These are phyloP conservation scores for Pisolithus orientalis DNA, from an alignment of 768 basidiomycete species.

Conservation along the genomic window DNA sequence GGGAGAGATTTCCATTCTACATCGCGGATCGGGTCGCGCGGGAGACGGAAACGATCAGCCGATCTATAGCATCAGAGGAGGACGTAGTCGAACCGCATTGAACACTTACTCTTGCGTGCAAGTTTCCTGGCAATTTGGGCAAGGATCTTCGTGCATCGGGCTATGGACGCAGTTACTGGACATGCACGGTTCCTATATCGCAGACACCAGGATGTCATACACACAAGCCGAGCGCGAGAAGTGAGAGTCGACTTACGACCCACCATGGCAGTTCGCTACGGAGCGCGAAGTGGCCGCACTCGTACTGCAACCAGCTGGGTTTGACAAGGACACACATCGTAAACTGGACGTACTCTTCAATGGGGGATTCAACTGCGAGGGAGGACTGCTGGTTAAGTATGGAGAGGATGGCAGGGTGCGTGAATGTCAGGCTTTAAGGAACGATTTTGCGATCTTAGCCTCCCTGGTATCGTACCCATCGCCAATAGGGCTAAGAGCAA, in stretches of 20 bases:
- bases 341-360: neutral
- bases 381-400: neutral
- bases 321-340: conserved; percentile 3
- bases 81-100: neutral
- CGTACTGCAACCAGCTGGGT: conserved; percentile 6
- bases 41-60: neutral
- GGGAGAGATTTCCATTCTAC: neutral
- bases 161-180: neutral
- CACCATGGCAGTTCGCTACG: conserved; percentile 3
- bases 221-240: neutral
- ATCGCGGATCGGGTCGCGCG: neutral
- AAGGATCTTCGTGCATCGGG: conserved; percentile 2
- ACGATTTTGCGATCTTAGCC: neutral
- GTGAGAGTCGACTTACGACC: conserved; percentile 6
- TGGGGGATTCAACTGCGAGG: neutral
- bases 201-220: neutral
- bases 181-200: neutral
- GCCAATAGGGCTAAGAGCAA: neutral
- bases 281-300: conserved; percentile 2
- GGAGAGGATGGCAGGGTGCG: neutral
- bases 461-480: neutral
- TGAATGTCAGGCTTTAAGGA: neutral
- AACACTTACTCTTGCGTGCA: conserved; percentile 1
- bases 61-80: neutral
- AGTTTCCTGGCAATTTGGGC: conserved; percentile 1